A percentile compares a stretch with the other conserved stretches of the same genome.
Evolutionary conservation across 129 eudicot species (phyloP).

Genomic region (Chrysanthemum seticuspe): DNA sequence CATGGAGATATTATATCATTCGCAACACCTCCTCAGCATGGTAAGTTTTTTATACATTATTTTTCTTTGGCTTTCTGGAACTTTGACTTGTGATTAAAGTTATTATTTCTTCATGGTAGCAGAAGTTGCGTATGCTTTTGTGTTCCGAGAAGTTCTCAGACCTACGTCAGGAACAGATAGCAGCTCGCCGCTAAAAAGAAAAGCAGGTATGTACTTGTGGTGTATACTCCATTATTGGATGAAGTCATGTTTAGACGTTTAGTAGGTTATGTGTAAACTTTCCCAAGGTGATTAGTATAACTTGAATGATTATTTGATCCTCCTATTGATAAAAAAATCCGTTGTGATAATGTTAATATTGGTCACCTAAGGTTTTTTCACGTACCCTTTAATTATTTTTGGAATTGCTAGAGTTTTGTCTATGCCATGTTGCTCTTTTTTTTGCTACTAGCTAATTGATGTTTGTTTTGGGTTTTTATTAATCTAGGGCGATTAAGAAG

Average conservation of each 20-base stretch:
- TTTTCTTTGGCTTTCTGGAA: neutral
- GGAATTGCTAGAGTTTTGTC: too few relatives aligned
- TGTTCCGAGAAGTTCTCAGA: constrained; percentile 74
- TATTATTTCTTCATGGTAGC: constrained; percentile 22
- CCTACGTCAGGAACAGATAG: constrained; percentile 43
- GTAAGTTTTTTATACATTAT: constrained; percentile 31
- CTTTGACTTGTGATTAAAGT: constrained; percentile 2
- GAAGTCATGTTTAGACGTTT: constrained; percentile 16
- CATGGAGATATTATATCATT: constrained; percentile 92
- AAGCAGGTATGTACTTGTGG: constrained; percentile 54
- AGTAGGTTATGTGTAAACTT: constrained; percentile 14
- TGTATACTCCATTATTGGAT: neutral
- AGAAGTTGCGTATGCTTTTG: constrained; percentile 89
- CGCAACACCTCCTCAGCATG: constrained; percentile 80
- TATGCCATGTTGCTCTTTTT: too few relatives aligned
- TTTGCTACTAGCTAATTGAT: too few relatives aligned
- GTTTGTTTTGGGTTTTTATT: too few relatives aligned
- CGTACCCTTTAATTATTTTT: too few relatives aligned
- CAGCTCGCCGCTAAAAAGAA: constrained; percentile 53
- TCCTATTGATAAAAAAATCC: neutral
- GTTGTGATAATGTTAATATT: neutral
- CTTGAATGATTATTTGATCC: neutral
- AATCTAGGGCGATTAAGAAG: too few relatives aligned
- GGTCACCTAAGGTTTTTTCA: too few relatives aligned
- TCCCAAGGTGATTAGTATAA: neutral